Conservation (phyloP, 1,139 yeast species). For the Suhomyces kunorum region DNA sequence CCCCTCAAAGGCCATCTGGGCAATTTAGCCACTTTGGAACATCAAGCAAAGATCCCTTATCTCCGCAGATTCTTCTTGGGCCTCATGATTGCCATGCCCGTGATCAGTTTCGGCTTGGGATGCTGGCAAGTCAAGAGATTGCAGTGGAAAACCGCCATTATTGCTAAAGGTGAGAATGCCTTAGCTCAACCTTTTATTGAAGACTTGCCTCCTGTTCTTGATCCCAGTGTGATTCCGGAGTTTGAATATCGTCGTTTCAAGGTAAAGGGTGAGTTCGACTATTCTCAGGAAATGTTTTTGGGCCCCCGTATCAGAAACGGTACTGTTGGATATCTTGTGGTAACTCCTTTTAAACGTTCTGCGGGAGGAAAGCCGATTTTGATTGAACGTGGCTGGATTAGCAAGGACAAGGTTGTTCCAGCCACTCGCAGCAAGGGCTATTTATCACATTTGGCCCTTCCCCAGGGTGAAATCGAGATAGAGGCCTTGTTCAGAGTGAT, state of each 20-base stretch:
- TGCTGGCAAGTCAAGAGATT: constrained; percentile 91
- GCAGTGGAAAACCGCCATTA: constrained; percentile 84
- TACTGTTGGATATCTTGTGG: constrained; percentile 71
- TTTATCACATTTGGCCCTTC: constrained; percentile 66
- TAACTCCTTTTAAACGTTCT: constrained; percentile 78
- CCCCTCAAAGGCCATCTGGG: constrained; percentile 62
- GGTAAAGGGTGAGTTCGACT: constrained; percentile 75
- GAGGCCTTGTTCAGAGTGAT: constrained; percentile 73
- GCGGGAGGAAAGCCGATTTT: constrained; percentile 73
- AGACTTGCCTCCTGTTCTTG: constrained; percentile 62
- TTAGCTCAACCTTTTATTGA: constrained; percentile 68
- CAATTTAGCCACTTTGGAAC: constrained; percentile 43
- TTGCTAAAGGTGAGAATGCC: constrained; percentile 79
- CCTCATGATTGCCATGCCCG: constrained; percentile 80
- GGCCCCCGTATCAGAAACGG: constrained; percentile 87
- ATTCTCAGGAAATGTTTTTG: constrained; percentile 84
- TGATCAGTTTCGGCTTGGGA: constrained; percentile 81
- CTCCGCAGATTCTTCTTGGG: constrained; percentile 56
- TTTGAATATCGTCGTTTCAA: constrained; percentile 80
- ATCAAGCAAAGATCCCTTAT: constrained; percentile 38
- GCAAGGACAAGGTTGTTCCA: constrained; percentile 71
- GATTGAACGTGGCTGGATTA: constrained; percentile 92
- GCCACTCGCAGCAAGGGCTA: constrained; percentile 49
- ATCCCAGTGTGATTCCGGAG: constrained; percentile 57
- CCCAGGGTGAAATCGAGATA: constrained; percentile 71